Evolutionary conservation across 2,329 filamentous ascomycete species (phyloP).

Genomic region (Fusarium fracticaudum): DNA sequence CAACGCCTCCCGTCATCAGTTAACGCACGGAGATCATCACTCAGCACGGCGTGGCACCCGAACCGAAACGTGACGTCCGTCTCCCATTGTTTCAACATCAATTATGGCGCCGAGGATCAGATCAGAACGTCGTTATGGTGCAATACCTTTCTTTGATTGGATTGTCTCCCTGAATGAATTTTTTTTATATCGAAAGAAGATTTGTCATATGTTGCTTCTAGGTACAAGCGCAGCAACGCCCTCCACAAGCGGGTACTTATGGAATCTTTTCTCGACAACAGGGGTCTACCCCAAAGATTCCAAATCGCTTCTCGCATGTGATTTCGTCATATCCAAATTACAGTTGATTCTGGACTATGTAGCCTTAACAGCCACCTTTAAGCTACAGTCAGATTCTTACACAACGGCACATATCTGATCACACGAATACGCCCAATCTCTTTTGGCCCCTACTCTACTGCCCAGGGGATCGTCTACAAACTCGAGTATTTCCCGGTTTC

Average conservation of each 20-base stretch:
- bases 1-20: neutral
- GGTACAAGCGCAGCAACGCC: neutral
- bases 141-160: neutral
- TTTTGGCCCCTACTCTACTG: neutral
- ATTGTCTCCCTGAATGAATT: neutral
- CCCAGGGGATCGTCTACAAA: neutral
- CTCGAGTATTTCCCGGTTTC: neutral
- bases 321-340: slow-evolving; percentile 28
- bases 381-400: neutral
- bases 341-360: neutral
- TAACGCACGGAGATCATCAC: neutral
- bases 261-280: slow-evolving; percentile 25
- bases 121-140: neutral
- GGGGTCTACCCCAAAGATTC: slow-evolving; percentile 23
- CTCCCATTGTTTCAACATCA: neutral
- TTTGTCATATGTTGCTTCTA: slow-evolving; percentile 17
- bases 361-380: neutral
- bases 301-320: slow-evolving; percentile 25
- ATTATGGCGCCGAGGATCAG: neutral
- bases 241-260: slow-evolving; percentile 8
- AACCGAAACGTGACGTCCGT: neutral
- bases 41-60: slow-evolving; percentile 4
- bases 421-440: neutral
- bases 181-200: neutral
- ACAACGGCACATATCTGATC: neutral